Base-by-base conservation (phyloP, 116 monocot genomes). In the Zostera marina region DNA sequence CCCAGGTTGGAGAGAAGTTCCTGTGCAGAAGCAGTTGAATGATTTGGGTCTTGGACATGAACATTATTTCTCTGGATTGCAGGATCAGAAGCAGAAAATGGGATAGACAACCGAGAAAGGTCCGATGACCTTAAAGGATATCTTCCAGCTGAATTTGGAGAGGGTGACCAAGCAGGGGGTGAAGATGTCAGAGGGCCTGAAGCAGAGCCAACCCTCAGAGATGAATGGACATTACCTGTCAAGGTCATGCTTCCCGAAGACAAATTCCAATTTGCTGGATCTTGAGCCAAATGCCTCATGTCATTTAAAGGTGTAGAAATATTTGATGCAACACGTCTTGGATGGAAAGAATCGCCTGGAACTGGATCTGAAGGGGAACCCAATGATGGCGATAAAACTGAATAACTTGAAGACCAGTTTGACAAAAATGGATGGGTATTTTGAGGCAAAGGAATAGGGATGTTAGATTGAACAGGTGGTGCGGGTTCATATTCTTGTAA, bases 41-140 rank as follows among this genome's bases (percentile, higher is more conserved):
- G 63, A 45, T 41, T 55, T 25, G 60, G 54, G 46, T 24, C 65
- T 44, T 67, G 85, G 12, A 44, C 8, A 20, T 22, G 19, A 7
- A 58, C 21, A 64, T 40, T 71, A 54, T 47, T 56, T 61, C 52
- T 64, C 55, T 60, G 73, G 42, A 60, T n/a, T 22, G 70, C 70
- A 47, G 62, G 23, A 14, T 64, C 68, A 69, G 72, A 61, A 16
- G 24, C 57, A 69, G 52, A 13, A 24, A 63, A 60, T 38, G 67
- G 57, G 5, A 69, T 56, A n/a, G 71, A 61, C 53, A 65, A 56
- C 9, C 47, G 74, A 17, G 59, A 46, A 70, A 32, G 15, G 11
- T 83, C 81, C 11, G 72, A 54, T 23, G 59, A 11, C 15, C 53
- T 52, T 15, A 22, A 56, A 7, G 56, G 54, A 41, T 71, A 42